Evolutionary conservation across 2,329 filamentous ascomycete species (phyloP), one percentile per base, ranked within the genome.

Genomic region (Fusarium multiceps): DNA sequence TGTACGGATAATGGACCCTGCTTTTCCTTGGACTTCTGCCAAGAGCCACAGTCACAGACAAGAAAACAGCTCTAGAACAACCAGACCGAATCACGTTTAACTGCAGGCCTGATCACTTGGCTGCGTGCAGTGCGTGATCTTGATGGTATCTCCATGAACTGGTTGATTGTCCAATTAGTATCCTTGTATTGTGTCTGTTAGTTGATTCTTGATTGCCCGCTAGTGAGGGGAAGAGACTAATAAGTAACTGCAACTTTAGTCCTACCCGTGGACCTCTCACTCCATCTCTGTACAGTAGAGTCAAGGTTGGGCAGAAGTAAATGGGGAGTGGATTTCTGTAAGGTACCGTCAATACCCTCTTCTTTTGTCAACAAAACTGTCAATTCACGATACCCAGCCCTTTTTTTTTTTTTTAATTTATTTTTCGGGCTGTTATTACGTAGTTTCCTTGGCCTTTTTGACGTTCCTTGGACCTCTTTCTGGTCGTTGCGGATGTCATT

Each of bases 41-140:
- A 62, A 66, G 48, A 55, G 49, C 28, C 27, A 48, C 42, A 61
- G 51, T 41, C 55, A 37, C 34, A 27, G 48, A 50, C 16, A 49
- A 25, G 32, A 51, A 13, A 28, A 42, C 21, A 53, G 47, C 32
- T 59, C 45, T 60, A 30, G 54, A 54, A 40, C 55, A 63, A 59
- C 46, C 54, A 68, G 27, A n/a, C 63, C 67, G 61, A 70, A 70
- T 68, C 67, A 71, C 58, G 57, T 59, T 68, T 34, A 46, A 56
- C 50, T 50, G 37, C 27, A 66, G 59, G 46, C 42, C 55, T 63
- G 67, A 68, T 70, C 66, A 66, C 56, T 69, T 66, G 56, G 62
- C 63, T 28, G 43, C 42, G 56, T 66, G 66, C 13, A 51, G 66
- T 70, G 66, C 66, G 43, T 70, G 66, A 53, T 66, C 45, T 60